These are phyloP conservation scores for Aspergillus sergii DNA, from an alignment of 2,329 filamentous ascomycete species.

Conservation along the genomic window DNA sequence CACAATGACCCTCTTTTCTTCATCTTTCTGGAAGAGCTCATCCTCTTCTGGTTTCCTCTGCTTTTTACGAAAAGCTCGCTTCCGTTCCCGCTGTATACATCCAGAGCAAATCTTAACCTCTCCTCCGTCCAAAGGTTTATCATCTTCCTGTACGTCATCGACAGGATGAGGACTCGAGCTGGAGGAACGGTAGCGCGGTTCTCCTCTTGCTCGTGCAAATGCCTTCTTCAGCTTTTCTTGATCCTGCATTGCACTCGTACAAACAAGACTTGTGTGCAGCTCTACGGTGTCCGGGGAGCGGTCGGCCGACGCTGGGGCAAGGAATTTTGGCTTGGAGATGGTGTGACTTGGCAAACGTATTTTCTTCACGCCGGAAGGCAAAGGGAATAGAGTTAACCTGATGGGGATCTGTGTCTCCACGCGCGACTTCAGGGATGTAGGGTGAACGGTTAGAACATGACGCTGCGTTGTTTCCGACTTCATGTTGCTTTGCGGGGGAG, in stretches of 20 bases:
- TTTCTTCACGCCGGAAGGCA: constrained; percentile 75
- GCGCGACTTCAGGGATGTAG: constrained; percentile 77
- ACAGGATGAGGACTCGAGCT: constrained; percentile 43
- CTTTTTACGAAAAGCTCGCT: constrained; percentile 90
- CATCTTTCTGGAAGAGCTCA: constrained; percentile 79
- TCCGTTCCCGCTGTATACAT: constrained; percentile 90
- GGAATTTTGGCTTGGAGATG: constrained; percentile 90
- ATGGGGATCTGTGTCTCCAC: constrained; percentile 97
- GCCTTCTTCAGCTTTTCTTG: constrained; percentile 68
- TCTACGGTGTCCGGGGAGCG: constrained; percentile 75
- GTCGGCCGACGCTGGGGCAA: constrained; percentile 70
- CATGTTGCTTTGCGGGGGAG: constrained; percentile 29
- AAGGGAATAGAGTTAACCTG: constrained; percentile 73
- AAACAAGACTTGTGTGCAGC: constrained; percentile 79
- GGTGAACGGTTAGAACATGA: constrained; percentile 61
- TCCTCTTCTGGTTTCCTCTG: constrained; percentile 92
- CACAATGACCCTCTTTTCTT: constrained; percentile 79
- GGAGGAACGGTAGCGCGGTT: constrained; percentile 39
- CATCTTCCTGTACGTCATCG: constrained; percentile 63
- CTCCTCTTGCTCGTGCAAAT: constrained; percentile 58
- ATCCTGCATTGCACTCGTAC: constrained; percentile 87
- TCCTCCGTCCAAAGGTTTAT: constrained; percentile 82
- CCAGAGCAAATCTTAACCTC: constrained; percentile 88
- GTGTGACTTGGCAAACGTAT: constrained; percentile 86
- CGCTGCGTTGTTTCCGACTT: constrained; percentile 37